Conservation (phyloP, 225 moss, liverwort and hornwort species). For the Marchantia paleacea region DNA sequence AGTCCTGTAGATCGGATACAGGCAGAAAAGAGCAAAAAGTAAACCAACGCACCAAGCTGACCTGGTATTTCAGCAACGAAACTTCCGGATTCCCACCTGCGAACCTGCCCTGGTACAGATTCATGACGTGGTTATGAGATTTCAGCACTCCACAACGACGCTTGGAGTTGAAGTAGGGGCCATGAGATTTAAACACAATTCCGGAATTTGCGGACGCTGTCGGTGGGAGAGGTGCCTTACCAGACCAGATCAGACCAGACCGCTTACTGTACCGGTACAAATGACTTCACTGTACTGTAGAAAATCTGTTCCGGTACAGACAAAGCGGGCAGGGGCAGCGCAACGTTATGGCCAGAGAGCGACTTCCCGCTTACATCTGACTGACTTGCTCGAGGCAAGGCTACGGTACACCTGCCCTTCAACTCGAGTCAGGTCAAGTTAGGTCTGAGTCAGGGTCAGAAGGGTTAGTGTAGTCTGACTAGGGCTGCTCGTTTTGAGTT, state of each 20-base stretch:
- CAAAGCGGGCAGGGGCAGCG: not conserved
- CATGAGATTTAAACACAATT: not conserved
- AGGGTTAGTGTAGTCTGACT: too few relatives aligned
- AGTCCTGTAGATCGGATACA: too few relatives aligned
- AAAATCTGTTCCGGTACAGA: constrained; percentile 4
- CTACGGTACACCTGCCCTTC: too few relatives aligned
- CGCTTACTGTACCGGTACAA: not conserved
- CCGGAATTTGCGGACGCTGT: not conserved
- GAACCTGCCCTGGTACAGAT: not conserved
- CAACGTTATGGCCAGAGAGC: not conserved
- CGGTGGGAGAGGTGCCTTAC: not conserved
- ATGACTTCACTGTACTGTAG: not conserved
- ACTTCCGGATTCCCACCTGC: not conserved
- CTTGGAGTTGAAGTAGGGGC: not conserved
- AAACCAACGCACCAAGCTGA: too few relatives aligned
- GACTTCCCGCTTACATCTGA: not conserved
- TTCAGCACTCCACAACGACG: not conserved
- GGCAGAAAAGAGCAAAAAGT: too few relatives aligned
- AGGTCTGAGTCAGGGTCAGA: not conserved
- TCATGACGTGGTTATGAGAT: not conserved
- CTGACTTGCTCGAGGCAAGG: not conserved
- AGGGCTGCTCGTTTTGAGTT: too few relatives aligned
- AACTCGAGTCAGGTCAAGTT: not conserved
- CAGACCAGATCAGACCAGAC: constrained; percentile 7
- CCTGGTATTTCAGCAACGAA: not conserved